Conservation (phyloP, 2,329 filamentous ascomycete species). For the Microdochium nivale region DNA sequence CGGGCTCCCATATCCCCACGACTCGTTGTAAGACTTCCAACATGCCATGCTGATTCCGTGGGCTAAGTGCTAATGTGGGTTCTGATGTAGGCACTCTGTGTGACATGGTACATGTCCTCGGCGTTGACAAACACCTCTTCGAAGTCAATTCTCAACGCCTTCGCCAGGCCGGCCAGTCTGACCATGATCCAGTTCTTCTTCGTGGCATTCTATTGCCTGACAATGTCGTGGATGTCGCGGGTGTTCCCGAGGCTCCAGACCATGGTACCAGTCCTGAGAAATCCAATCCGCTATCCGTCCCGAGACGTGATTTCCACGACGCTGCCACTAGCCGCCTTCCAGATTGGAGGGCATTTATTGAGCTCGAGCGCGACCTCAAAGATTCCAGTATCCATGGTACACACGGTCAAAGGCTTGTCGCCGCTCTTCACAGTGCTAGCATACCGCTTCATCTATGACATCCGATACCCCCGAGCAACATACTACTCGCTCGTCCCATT, state of each 20-base stretch:
- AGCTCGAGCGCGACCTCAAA: constrained; percentile 90
- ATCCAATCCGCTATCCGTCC: constrained; percentile 75
- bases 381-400: constrained; percentile 93
- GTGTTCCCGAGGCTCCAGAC: constrained; percentile 63
- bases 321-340: constrained; percentile 85
- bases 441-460: constrained; percentile 82
- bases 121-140: constrained; percentile 96
- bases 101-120: constrained; percentile 91
- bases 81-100: constrained; percentile 62
- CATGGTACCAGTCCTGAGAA: constrained; percentile 68
- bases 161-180: constrained; percentile 83
- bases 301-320: constrained; percentile 78
- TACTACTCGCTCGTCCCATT: constrained; percentile 87
- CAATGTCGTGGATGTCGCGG: constrained; percentile 67
- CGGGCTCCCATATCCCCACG: constrained; percentile 82
- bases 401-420: constrained; percentile 96
- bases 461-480: constrained; percentile 77
- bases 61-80: constrained; percentile 1
- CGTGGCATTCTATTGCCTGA: constrained; percentile 78
- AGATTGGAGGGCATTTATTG: constrained; percentile 86
- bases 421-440: constrained; percentile 92
- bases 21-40: constrained; percentile 60
- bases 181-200: constrained; percentile 92
- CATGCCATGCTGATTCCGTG: background rate
- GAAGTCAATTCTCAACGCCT: constrained; percentile 89